These are phyloP conservation scores for Caulochytrium protostelioides DNA, from an alignment of 371 early-diverging fungal genomes.

Conservation along the genomic window DNA sequence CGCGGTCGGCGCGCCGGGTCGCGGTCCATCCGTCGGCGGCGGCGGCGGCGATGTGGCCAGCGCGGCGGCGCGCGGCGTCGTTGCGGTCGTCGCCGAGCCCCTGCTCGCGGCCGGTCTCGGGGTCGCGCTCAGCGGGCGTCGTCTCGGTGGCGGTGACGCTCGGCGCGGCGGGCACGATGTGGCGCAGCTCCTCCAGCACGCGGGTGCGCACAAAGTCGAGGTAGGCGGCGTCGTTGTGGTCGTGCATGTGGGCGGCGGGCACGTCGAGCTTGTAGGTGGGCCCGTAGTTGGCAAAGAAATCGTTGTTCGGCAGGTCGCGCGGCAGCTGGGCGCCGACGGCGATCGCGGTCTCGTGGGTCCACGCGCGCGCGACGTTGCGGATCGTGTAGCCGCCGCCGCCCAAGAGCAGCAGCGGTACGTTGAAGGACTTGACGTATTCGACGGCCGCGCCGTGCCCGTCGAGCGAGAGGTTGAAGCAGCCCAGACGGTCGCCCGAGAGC, in stretches of 20 bases:
- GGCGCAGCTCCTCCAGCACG: no score
- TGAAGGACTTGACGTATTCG: slow-evolving; percentile 52
- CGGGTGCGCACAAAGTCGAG: slow-evolving; percentile 42
- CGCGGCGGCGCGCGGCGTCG: no score
- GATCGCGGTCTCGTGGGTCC: slow-evolving; percentile 87
- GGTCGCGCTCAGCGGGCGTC: no score
- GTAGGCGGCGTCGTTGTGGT: slow-evolving; percentile 59
- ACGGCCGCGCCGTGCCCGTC: slow-evolving; percentile 80
- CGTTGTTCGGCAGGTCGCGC: slow-evolving; percentile 48
- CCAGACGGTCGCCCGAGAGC: slow-evolving; percentile 70
- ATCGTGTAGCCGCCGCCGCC: slow-evolving; percentile 94
- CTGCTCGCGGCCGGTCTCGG: no score
- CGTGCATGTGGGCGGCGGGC: slow-evolving; percentile 48
- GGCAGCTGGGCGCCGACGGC: slow-evolving; percentile 50
- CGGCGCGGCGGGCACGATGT: no score
- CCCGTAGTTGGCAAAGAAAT: slow-evolving; percentile 52
- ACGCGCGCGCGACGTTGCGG: slow-evolving; percentile 75
- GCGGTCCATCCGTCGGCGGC: no score
- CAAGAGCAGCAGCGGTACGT: slow-evolving; percentile 60
- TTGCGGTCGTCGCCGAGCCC: no score
- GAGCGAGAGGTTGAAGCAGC: slow-evolving; percentile 73
- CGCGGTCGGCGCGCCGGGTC: no score
- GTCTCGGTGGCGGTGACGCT: no score
- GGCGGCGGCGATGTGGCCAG: no score
- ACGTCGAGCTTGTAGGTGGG: slow-evolving; percentile 67